Evolutionary conservation across 1,284 basidiomycete species (phyloP).

Genomic region (Sanghuangporus sanghuang): DNA sequence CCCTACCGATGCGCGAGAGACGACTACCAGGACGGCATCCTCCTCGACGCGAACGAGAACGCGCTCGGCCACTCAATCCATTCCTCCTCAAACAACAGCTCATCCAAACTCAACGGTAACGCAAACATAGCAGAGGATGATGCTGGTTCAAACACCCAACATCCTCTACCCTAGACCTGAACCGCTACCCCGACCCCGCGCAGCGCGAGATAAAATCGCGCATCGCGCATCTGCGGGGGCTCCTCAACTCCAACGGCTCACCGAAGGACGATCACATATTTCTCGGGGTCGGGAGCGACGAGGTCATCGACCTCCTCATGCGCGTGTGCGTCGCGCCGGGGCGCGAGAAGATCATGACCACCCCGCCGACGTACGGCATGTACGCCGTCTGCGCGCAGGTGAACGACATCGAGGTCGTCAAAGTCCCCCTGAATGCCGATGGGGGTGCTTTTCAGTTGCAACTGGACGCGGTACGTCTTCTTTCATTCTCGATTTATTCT

Average conservation of each 20-base stretch:
- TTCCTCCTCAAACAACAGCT: slow-evolving; percentile 7
- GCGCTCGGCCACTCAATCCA: slow-evolving; percentile 85
- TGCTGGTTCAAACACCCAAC: slow-evolving; percentile 20
- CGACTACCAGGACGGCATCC: slow-evolving; percentile 89
- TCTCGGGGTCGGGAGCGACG: slow-evolving; percentile 95
- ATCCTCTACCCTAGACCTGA: slow-evolving; percentile 52
- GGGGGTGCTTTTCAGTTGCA: slow-evolving; percentile 65
- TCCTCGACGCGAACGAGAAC: slow-evolving; percentile 99
- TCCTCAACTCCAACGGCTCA: slow-evolving; percentile 44
- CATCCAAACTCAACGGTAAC: slow-evolving; percentile 18
- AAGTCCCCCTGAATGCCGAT: slow-evolving; percentile 74
- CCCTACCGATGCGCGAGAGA: slow-evolving; percentile 97
- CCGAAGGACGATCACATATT: slow-evolving; percentile 62
- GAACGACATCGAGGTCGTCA: slow-evolving; percentile 86
- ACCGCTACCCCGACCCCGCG: slow-evolving; percentile 86
- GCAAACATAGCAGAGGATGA: slow-evolving; percentile 21
- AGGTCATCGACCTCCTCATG: slow-evolving; percentile 94
- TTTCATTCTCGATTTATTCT: background rate
- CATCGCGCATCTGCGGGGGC: slow-evolving; percentile 64
- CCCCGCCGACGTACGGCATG: slow-evolving; percentile 98
- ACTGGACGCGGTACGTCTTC: background rate
- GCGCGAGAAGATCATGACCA: slow-evolving; percentile 72
- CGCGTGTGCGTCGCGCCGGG: slow-evolving; percentile 84
- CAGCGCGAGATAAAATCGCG: slow-evolving; percentile 76
- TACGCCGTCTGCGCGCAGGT: slow-evolving; percentile 93